phyloP scores from a whole-genome alignment of 2,329 filamentous ascomycete genomes.

The Septoria petroselini region DNA sequence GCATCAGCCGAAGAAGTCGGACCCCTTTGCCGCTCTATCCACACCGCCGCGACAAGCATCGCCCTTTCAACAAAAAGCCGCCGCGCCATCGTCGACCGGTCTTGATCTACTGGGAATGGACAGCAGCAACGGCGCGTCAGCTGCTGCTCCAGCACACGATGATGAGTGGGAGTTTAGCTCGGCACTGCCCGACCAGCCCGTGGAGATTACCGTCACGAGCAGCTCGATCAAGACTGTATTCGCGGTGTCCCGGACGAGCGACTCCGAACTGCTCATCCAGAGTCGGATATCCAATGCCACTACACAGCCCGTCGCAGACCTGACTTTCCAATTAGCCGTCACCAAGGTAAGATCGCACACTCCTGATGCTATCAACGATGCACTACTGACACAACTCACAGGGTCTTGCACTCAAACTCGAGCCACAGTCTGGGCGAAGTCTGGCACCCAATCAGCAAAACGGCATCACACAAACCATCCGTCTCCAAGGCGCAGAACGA shows the following conservation, averaged over 20 bases:
- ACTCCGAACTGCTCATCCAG: constrained; percentile 62
- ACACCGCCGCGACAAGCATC: constrained; percentile 52
- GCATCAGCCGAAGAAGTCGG: constrained; percentile 41
- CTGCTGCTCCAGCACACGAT: constrained; percentile 47
- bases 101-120: constrained; percentile 34
- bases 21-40: constrained; percentile 60
- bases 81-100: constrained; percentile 30
- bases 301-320: constrained; percentile 65
- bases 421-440: constrained; percentile 77
- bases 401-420: constrained; percentile 76
- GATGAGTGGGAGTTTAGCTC: constrained; percentile 96
- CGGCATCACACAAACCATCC: constrained; percentile 78
- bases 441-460: constrained; percentile 68
- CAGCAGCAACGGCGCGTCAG: constrained; percentile 37
- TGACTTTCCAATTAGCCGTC: constrained; percentile 90
- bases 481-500: constrained; percentile 69
- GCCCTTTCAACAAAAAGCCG: constrained; percentile 47
- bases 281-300: constrained; percentile 84
- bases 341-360: constrained; percentile 66
- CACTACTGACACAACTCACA: constrained; percentile 37
- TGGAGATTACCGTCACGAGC: constrained; percentile 66
- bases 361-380: not conserved
- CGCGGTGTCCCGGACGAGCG: constrained; percentile 59
- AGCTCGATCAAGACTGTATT: constrained; percentile 66
- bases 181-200: constrained; percentile 66